Conservation (phyloP, 306 rosid genomes). For the Dryas octopetala region DNA sequence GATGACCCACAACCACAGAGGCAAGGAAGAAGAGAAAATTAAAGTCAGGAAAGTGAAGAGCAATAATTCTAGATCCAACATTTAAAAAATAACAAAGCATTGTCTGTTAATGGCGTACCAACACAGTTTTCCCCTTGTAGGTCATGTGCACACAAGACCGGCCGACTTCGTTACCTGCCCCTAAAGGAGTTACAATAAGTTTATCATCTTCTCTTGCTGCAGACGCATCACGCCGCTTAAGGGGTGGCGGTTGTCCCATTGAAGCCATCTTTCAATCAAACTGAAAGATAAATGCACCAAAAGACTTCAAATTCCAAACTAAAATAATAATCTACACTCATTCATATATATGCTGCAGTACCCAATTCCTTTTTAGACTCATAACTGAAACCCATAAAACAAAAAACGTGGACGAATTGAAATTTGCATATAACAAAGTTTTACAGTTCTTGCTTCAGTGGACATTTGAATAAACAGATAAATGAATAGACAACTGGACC, state of each 20-base stretch:
- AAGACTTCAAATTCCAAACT: not conserved
- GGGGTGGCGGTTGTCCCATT: conserved; percentile 41
- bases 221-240: conserved; percentile 54
- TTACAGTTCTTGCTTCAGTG: too few species aligned
- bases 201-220: conserved; percentile 64
- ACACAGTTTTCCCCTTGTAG: conserved; percentile 62
- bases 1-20: conserved; percentile 12
- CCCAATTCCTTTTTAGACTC: too few species aligned
- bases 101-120: conserved; percentile 35
- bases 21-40: not conserved
- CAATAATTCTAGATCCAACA: not conserved
- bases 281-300: not conserved
- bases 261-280: conserved; percentile 41
- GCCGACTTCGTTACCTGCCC: conserved; percentile 95
- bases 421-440: not conserved
- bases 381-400: too few species aligned
- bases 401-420: not conserved
- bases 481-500: too few species aligned
- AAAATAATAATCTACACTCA: not conserved
- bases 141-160: conserved; percentile 89
- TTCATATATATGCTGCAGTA: not conserved
- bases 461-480: too few species aligned
- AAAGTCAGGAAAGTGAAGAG: not conserved
- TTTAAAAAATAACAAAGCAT: not conserved
- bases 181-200: conserved; percentile 70